phyloP scores from a whole-genome alignment of 345 rosid genomes.

The Turnera subulata region DNA sequence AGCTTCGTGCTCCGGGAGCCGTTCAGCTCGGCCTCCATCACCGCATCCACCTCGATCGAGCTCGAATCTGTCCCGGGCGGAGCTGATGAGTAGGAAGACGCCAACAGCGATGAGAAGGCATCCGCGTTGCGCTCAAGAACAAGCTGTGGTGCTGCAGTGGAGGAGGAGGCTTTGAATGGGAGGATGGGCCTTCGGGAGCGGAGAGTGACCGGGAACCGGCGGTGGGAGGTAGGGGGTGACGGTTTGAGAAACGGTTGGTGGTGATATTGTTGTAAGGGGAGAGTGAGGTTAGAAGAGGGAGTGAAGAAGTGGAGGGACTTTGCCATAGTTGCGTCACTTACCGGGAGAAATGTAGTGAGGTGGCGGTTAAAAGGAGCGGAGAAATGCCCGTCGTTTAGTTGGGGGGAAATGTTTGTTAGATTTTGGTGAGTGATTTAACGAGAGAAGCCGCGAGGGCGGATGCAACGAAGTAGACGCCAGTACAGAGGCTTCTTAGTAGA shows the following conservation, averaged over 20 bases:
- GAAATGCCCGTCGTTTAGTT: not conserved
- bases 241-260: constrained; percentile 11
- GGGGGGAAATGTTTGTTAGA: too few species aligned
- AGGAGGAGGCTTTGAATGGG: constrained; percentile 42
- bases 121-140: constrained; percentile 52
- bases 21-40: constrained; percentile 87
- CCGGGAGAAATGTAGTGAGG: not conserved
- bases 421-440: too few species aligned
- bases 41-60: constrained; percentile 77
- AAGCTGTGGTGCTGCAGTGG: constrained; percentile 36
- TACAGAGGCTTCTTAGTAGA: too few species aligned
- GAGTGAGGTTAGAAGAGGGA: constrained; percentile 35
- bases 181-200: constrained; percentile 17
- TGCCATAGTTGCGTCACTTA: constrained; percentile 37
- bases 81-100: not conserved
- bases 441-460: not conserved
- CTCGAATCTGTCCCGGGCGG: constrained; percentile 20
- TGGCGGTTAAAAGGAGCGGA: not conserved
- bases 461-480: not conserved
- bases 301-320: constrained; percentile 65
- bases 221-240: constrained; percentile 34
- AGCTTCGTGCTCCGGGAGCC: constrained; percentile 97
- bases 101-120: constrained; percentile 5
- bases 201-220: constrained; percentile 27
- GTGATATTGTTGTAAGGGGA: constrained; percentile 33